Conservation (phyloP, 208 protist genomes). For the Blechomonas ayalai region DNA sequence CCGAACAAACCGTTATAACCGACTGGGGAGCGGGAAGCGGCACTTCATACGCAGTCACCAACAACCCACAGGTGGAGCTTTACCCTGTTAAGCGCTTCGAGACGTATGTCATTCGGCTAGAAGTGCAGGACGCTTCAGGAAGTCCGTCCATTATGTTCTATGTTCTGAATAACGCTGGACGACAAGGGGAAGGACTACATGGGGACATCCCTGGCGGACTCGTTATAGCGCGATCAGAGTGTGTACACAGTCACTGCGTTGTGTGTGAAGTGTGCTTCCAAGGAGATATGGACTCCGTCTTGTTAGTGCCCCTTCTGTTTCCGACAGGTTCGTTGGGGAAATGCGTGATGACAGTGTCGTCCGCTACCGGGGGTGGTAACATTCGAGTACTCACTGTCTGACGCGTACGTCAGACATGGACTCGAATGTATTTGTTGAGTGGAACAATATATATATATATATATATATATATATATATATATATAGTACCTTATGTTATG, state of each 20-base stretch:
- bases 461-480: conserved; percentile 14
- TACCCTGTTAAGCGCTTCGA: conserved; percentile 25
- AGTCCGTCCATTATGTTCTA: conserved; percentile 61
- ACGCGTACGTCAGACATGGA: conserved; percentile 1
- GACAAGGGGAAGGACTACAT: conserved; percentile 35
- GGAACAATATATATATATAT: conserved; percentile 11
- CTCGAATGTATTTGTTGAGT: neutral
- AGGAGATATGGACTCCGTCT: conserved; percentile 38
- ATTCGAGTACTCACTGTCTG: conserved; percentile 25
- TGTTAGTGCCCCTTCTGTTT: conserved; percentile 78
- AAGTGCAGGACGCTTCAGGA: conserved; percentile 39
- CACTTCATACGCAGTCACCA: conserved; percentile 57
- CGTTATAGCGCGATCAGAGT: conserved; percentile 56
- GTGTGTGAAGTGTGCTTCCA: conserved; percentile 42
- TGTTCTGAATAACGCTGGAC: conserved; percentile 38
- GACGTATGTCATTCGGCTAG: conserved; percentile 58
- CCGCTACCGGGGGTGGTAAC: conserved; percentile 13
- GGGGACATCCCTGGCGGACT: conserved; percentile 39
- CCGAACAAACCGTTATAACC: conserved; percentile 30
- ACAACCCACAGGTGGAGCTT: conserved; percentile 82
- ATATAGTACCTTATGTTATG: conserved; percentile 2
- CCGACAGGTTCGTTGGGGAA: conserved; percentile 50
- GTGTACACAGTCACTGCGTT: conserved; percentile 51
- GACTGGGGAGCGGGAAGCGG: conserved; percentile 52
- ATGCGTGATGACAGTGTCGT: conserved; percentile 47